Evolutionary conservation across 805 yeast genomes (phyloP).

Genomic region (Alloascoidea hylecoeti): DNA sequence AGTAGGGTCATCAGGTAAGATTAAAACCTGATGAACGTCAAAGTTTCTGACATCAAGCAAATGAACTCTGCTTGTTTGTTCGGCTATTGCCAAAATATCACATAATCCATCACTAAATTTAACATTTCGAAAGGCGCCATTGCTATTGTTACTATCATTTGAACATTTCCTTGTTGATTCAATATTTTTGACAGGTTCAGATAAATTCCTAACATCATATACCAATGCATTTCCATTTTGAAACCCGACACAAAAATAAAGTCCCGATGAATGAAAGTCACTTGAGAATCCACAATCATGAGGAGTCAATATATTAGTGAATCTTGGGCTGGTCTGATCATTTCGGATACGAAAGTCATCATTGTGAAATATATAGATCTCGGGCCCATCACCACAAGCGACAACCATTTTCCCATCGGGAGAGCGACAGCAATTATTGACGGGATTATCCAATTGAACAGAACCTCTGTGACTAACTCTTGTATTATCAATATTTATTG

Average conservation of each 20-base stretch:
- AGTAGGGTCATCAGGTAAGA: slow-evolving; percentile 1
- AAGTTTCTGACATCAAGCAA: slow-evolving; percentile 66
- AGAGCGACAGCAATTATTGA: slow-evolving; percentile 61
- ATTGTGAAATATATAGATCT: slow-evolving; percentile 37
- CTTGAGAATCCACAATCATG: slow-evolving; percentile 55
- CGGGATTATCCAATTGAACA: slow-evolving; percentile 40
- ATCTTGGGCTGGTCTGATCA: background rate
- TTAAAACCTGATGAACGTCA: slow-evolving; percentile 54
- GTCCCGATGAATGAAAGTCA: slow-evolving; percentile 63
- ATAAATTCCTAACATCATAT: slow-evolving; percentile 55
- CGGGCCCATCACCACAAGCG: slow-evolving; percentile 68
- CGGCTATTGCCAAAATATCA: slow-evolving; percentile 64
- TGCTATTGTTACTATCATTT: background rate
- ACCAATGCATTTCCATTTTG: slow-evolving; percentile 74
- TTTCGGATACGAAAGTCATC: slow-evolving; percentile 12
- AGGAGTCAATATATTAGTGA: background rate
- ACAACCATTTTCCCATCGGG: slow-evolving; percentile 45
- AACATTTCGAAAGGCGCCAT: slow-evolving; percentile 55
- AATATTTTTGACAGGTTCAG: slow-evolving; percentile 20
- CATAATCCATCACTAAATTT: slow-evolving; percentile 55
- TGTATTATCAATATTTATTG: slow-evolving; percentile 37
- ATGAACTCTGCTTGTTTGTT: slow-evolving; percentile 82
- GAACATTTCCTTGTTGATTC: slow-evolving; percentile 18
- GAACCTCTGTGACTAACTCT: slow-evolving; percentile 11
- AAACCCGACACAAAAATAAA: slow-evolving; percentile 63